Conservation (phyloP, 768 basidiomycete species). For the Tylopilus felleus region DNA sequence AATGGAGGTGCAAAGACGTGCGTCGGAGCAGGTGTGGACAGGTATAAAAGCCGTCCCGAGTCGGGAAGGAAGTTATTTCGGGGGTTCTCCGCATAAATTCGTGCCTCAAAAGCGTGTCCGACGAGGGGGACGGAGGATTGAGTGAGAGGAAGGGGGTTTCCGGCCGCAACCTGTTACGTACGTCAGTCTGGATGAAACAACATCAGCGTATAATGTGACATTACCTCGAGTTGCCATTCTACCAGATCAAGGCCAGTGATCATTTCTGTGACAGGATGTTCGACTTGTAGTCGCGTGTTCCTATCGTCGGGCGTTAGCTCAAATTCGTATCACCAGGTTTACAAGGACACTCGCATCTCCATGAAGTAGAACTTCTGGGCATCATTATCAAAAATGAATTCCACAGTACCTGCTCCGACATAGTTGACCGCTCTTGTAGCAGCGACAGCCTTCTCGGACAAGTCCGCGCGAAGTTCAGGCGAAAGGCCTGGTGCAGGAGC, state of each 20-base stretch:
- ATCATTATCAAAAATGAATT: constrained; percentile 95
- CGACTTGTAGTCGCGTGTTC: constrained; percentile 85
- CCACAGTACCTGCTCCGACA: constrained; percentile 90
- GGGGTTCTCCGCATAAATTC: constrained; percentile 95
- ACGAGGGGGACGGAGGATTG: constrained; percentile 81
- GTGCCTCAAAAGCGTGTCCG: constrained; percentile 92
- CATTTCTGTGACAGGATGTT: constrained; percentile 95
- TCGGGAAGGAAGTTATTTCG: constrained; percentile 92
- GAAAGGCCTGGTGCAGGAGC: constrained; percentile 90
- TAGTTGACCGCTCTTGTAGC: constrained; percentile 93
- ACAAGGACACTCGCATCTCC: constrained; percentile 68
- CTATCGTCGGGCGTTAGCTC: constrained; percentile 32
- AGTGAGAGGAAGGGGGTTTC: constrained; percentile 75
- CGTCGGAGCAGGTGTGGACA: constrained; percentile 76
- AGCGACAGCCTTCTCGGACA: constrained; percentile 84
- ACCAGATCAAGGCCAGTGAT: constrained; percentile 92
- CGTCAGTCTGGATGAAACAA: not conserved
- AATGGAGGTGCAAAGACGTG: constrained; percentile 57
- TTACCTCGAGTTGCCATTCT: constrained; percentile 89
- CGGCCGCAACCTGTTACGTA: constrained; percentile 67
- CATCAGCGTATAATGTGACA: not conserved
- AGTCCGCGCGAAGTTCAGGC: constrained; percentile 70
- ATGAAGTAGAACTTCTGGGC: constrained; percentile 87
- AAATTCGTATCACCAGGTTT: not conserved
- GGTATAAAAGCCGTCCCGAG: constrained; percentile 76